Conservation (phyloP, 2,329 filamentous ascomycete species). For the Alternaria triticimaculans region DNA sequence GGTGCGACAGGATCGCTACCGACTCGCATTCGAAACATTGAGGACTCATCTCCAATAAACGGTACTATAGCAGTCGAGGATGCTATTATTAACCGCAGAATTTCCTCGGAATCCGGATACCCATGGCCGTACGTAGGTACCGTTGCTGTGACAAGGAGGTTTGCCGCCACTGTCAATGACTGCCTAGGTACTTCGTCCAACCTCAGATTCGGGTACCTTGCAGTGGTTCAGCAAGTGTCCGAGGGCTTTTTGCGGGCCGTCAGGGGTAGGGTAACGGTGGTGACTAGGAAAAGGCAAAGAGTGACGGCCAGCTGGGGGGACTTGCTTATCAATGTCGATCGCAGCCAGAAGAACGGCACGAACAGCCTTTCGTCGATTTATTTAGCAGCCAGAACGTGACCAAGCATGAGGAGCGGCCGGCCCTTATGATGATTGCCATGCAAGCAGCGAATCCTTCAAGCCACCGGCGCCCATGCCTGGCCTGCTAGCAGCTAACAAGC, state of each 20-base stretch:
- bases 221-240: constrained; percentile 21
- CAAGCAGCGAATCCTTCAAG: constrained; percentile 32
- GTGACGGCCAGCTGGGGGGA: constrained; percentile 28
- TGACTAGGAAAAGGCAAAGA: constrained; percentile 27
- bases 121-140: constrained; percentile 26
- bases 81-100: constrained; percentile 27
- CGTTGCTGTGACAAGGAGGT: neutral
- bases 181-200: neutral
- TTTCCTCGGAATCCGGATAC: constrained; percentile 18
- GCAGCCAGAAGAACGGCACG: constrained; percentile 17
- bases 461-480: constrained; percentile 29
- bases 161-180: neutral
- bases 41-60: constrained; percentile 23
- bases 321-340: constrained; percentile 31
- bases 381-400: constrained; percentile 22
- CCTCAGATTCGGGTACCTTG: constrained; percentile 21
- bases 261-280: constrained; percentile 11
- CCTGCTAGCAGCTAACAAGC: constrained; percentile 33
- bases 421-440: constrained; percentile 39
- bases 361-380: constrained; percentile 23
- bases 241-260: constrained; percentile 12
- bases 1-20: constrained; percentile 43
- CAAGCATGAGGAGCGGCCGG: constrained; percentile 28
- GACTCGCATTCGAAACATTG: constrained; percentile 27
- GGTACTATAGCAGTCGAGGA: constrained; percentile 9